phyloP scores from a whole-genome alignment of 2,329 filamentous ascomycete genomes.

The Colletotrichum costaricense region DNA sequence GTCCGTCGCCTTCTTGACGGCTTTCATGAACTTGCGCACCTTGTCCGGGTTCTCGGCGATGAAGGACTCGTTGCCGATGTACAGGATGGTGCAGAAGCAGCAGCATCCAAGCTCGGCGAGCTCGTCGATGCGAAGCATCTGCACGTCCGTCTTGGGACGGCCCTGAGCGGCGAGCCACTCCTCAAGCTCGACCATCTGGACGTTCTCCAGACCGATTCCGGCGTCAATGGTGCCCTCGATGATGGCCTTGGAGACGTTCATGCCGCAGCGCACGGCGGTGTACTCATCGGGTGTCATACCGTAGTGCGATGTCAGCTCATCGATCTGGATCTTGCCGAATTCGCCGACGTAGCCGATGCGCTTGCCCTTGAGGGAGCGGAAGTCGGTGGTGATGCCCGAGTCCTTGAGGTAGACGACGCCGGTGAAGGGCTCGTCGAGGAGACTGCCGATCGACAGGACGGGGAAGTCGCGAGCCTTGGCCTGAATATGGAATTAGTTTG shows the following conservation, averaged over 20 bases:
- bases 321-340: conserved; percentile 87
- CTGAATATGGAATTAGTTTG: conserved; percentile 46
- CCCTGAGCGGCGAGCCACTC: conserved; percentile 76
- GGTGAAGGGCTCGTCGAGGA: conserved; percentile 84
- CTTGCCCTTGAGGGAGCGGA: conserved; percentile 80
- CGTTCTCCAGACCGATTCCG: conserved; percentile 82
- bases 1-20: conserved; percentile 80
- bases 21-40: conserved; percentile 75
- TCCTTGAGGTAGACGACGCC: conserved; percentile 81
- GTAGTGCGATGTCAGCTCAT: conserved; percentile 83
- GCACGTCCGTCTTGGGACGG: conserved; percentile 74
- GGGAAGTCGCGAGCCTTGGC: conserved; percentile 82
- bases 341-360: conserved; percentile 84
- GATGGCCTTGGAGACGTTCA: conserved; percentile 84
- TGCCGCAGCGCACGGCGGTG: conserved; percentile 81
- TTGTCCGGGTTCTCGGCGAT: conserved; percentile 73
- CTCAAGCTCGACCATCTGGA: conserved; percentile 85
- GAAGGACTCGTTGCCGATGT: conserved; percentile 82
- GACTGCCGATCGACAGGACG: conserved; percentile 77
- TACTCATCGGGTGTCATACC: conserved; percentile 80
- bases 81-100: conserved; percentile 86
- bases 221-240: conserved; percentile 79
- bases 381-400: conserved; percentile 80
- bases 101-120: conserved; percentile 84
- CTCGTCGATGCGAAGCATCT: conserved; percentile 86